Percentiles rank a stretch among this genome's conserved stretches.
These are phyloP conservation scores for Phytophthora nicotianae DNA, from an alignment of 352 stramenopile species.

Conservation along the genomic window DNA sequence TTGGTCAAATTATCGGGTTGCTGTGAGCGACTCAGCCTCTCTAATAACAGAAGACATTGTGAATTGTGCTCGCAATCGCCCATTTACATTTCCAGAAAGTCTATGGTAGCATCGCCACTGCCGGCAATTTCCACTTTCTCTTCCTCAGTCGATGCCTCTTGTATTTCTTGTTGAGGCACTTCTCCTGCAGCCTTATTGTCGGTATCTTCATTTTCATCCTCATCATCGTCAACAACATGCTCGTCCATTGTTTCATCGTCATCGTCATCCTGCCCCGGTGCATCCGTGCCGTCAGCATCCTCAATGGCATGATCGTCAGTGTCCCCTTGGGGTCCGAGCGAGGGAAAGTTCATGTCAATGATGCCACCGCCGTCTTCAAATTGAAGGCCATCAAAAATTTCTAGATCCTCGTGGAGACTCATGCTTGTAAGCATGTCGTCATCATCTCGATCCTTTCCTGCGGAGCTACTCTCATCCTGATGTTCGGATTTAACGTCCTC, in stretches of 20 bases:
- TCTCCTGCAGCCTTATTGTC: conserved; percentile 14
- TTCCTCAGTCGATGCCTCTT: conserved; percentile 10
- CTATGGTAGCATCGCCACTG: conserved; percentile 7
- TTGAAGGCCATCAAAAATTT: conserved; percentile 87
- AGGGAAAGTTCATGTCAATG: conserved; percentile 70
- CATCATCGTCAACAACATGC: conserved; percentile 64
- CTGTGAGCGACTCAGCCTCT: conserved; percentile 43
- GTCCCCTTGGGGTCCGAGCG: conserved; percentile 24
- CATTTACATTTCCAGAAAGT: conserved; percentile 41
- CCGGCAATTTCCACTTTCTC: conserved; percentile 1
- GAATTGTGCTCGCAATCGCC: conserved; percentile 3
- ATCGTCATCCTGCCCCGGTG: conserved; percentile 46
- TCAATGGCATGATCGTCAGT: conserved; percentile 34
- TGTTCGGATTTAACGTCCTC: conserved; percentile 44
- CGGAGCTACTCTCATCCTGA: conserved; percentile 4
- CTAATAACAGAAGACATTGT: conserved; percentile 20
- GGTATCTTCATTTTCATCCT: conserved; percentile 55
- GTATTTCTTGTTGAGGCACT: conserved; percentile 13
- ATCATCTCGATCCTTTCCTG: conserved; percentile 42
- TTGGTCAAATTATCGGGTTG: conserved; percentile 70
- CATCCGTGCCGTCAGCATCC: conserved; percentile 49
- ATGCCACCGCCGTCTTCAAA: conserved; percentile 85
- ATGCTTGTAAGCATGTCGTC: conserved; percentile 73
- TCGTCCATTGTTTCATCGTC: conserved; percentile 53
- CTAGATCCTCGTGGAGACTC: conserved; percentile 79